Conservation (phyloP, 2,329 filamentous ascomycete species). For the Curvularia sp. region DNA sequence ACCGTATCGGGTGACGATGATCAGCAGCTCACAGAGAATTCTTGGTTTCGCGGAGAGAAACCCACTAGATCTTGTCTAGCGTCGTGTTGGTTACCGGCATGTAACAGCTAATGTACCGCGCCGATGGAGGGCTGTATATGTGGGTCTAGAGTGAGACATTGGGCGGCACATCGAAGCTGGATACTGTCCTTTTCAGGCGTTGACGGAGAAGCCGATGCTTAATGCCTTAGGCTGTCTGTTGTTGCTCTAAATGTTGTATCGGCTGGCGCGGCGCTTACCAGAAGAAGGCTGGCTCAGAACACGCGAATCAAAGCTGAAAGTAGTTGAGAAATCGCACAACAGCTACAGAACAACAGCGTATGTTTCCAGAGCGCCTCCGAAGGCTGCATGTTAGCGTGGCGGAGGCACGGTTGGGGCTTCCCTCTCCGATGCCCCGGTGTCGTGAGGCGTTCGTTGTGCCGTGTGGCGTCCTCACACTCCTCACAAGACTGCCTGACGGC, state of each 20-base stretch:
- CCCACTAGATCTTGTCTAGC: constrained; percentile 5
- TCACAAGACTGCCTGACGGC: constrained; percentile 30
- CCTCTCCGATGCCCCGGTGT: constrained; percentile 17
- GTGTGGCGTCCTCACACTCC: constrained; percentile 28
- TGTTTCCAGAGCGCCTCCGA: constrained; percentile 12
- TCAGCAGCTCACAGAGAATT: constrained; percentile 8
- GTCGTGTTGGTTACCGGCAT: constrained; percentile 15
- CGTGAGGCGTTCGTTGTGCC: constrained; percentile 30
- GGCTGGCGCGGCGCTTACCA: constrained; percentile 15
- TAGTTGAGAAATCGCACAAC: constrained; percentile 6
- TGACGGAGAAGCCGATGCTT: constrained; percentile 2
- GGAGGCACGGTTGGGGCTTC: constrained; percentile 26
- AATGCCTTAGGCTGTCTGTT: constrained; percentile 14
- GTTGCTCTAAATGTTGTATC: constrained; percentile 10
- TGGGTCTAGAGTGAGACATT: constrained; percentile 12
- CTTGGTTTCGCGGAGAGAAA: background rate
- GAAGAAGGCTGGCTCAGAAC: constrained; percentile 10
- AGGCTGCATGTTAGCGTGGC: constrained; percentile 19
- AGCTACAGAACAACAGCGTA: constrained; percentile 1
- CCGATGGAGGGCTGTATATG: constrained; percentile 9
- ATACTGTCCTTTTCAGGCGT: constrained; percentile 1
- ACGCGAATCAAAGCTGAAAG: constrained; percentile 4
- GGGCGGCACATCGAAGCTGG: constrained; percentile 5
- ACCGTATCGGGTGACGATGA: constrained; percentile 9
- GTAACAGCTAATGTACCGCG: constrained; percentile 7